A percentile compares a stretch with the other conserved stretches of the same genome.
phyloP scores from a whole-genome alignment of 495 filamentous ascomycete genomes.

The Xylaria intraflava region DNA sequence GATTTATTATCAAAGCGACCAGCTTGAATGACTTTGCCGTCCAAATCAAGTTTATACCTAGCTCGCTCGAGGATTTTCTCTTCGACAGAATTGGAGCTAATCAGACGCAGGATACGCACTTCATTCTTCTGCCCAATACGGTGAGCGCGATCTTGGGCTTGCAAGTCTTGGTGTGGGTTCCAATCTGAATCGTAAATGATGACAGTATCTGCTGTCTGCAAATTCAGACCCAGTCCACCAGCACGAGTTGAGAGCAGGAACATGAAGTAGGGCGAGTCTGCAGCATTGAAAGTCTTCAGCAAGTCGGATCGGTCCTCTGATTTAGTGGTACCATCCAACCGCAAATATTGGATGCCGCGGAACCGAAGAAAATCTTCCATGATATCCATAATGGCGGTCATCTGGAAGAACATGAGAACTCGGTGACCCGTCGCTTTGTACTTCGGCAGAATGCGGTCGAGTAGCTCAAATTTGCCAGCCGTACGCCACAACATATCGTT shows the following conservation, averaged over 20 bases:
- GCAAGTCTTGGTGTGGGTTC: slow-evolving; percentile 99
- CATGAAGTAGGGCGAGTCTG: slow-evolving; percentile 87
- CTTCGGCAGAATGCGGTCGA: slow-evolving; percentile 89
- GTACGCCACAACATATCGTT: slow-evolving; percentile 96
- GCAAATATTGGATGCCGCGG: slow-evolving; percentile 74
- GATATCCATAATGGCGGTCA: slow-evolving; percentile 99
- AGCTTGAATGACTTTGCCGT: slow-evolving; percentile 98
- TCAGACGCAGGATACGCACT: slow-evolving; percentile 89
- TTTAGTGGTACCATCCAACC: slow-evolving; percentile 93
- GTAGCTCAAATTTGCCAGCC: slow-evolving; percentile 91
- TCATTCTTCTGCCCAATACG: slow-evolving; percentile 99
- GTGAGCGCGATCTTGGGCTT: slow-evolving; percentile 98
- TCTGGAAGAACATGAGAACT: slow-evolving; percentile 99
- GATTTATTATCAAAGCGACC: slow-evolving; percentile 99
- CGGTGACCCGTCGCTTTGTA: slow-evolving; percentile 84
- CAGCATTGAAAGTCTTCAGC: slow-evolving; percentile 80
- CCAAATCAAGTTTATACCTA: slow-evolving; percentile 97
- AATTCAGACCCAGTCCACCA: slow-evolving; percentile 91
- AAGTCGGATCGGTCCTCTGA: slow-evolving; percentile 94
- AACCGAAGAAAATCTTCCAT: slow-evolving; percentile 97
- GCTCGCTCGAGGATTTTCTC: slow-evolving; percentile 98
- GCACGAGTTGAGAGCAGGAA: slow-evolving; percentile 98
- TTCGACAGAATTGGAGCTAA: slow-evolving; percentile 94
- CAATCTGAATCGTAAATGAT: slow-evolving; percentile 99
- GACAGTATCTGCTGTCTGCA: slow-evolving; percentile 96